Evolutionary conservation across 495 filamentous ascomycete species (phyloP), one percentile per base, ranked within the genome.

Genomic region (Xylaria intraflava): DNA sequence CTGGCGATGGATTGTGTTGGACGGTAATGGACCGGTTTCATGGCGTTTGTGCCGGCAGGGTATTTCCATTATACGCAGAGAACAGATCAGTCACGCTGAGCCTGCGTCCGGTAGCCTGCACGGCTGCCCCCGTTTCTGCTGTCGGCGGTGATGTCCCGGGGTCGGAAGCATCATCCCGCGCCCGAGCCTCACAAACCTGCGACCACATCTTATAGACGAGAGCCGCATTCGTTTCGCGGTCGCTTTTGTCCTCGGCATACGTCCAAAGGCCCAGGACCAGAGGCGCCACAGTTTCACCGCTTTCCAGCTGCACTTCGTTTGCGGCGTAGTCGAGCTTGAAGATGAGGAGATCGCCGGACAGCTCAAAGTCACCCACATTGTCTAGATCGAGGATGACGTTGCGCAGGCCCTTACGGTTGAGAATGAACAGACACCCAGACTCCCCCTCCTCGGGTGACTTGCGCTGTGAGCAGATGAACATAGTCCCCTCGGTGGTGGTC

Each of bases 391-490:
- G 36, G 23, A 64, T 51, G 17, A 75, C 50, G 53, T 78, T 78
- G 24, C 70, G 63, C 51, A 75, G 61, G 24, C 70, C 66, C 19
- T 71, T 68, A 38, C 75, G 71, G 64, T 74, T 78, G 45, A 78
- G 65, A 24, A 78, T 60, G 58, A 78, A 77, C 20, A 76, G 62
- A 41, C 62, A 70, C 4, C 61, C 63, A 33, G 31, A 22, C 24
- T 53, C 38, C 30, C 61, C 60, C 9, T 53, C 61, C 30, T 55
- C 45, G 27, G 50, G 68, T 12, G 70, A 65, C 4, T 74, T 65
- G 20, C 65, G 65, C 49, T 83, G 79, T 49, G 83, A 74, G 73
- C 84, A 90, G 33, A 94, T 78, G 70, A 95, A 96, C 39, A 95
- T 73, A 2, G 85, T 85, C 41, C 90, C 90, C 67, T 94, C 89